Evolutionary conservation across 805 yeast genomes (phyloP), one percentile per base, ranked within the genome.

Genomic region (Danielozyma ontarioensis): DNA sequence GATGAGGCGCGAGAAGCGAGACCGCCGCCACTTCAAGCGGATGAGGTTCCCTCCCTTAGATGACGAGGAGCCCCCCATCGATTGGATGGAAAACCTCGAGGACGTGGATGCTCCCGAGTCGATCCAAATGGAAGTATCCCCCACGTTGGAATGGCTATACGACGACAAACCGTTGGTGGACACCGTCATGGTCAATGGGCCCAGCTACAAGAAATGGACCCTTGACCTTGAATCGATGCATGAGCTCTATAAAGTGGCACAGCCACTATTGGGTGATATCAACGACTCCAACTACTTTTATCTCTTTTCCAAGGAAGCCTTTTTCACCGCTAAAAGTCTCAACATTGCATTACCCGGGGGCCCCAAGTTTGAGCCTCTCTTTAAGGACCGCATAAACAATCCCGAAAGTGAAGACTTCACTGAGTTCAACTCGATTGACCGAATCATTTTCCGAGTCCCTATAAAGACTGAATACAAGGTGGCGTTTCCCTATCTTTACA

Each of bases 1-100:
- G 61, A 93, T 93, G 99, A 75, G 97, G 48, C 70, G 90, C 30
- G 97, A 93, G 53, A 93, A 93, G 55, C 74, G 94, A 37, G 97
- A 89, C 53, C 72, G 97, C 45, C 67, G 78, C 22, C 94, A 85
- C 52, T 90, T 93, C 60, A 83, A 86, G 50, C 74, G 99, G 44
- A 80, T 93, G 85, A 72, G 87, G 36, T 84, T 93, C 45, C 99
- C 99, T 1, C 89, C 95, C 0, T 88, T 90, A 60, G 98, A 93
- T 57, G 99, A 93, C 53, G 98, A 93, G 56, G 97, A 90, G 55
- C 96, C 96, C 0, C 94, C 95, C 1, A 51, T 89, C 21, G 75
- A 80, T 36, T 93, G 85, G 79, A 49, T 78, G n/a, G 94, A 87
- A 35, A 82, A 83, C 48, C 63, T 88, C 11, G 82, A 84, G 40